These are phyloP conservation scores for Areca catechu DNA, from an alignment of 176 grass and related monocot species.

Conservation along the genomic window DNA sequence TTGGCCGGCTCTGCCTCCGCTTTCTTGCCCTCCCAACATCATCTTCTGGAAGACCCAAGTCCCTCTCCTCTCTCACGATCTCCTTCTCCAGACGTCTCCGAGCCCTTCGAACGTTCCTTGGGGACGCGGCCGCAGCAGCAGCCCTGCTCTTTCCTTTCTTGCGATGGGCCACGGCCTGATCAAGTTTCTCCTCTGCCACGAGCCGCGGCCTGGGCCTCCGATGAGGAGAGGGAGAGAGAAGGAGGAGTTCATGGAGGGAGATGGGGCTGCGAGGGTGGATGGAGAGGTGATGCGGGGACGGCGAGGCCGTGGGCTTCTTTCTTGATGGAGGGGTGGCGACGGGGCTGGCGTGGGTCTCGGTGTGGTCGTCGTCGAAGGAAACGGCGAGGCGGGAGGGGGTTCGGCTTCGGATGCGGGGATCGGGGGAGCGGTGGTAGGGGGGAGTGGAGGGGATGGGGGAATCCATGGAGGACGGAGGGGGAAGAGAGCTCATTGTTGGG, in stretches of 20 bases:
- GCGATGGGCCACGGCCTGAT: constrained; percentile 7
- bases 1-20: constrained; percentile 27
- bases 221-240: constrained; percentile 46
- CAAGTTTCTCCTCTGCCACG: constrained; percentile 7
- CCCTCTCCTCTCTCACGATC: constrained; percentile 35
- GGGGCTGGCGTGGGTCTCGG: constrained; percentile 6
- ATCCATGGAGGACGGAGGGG: neutral
- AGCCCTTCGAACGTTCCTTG: constrained; percentile 44
- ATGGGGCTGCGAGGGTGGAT: constrained; percentile 7
- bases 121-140: constrained; percentile 30
- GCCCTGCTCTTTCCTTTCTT: constrained; percentile 27
- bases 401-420: neutral
- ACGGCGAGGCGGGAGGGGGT: neutral
- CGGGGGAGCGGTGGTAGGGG: constrained; percentile 6
- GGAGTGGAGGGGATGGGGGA: constrained; percentile 4
- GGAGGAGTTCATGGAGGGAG: constrained; percentile 54
- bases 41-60: constrained; percentile 40
- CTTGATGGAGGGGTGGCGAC: constrained; percentile 19
- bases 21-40: constrained; percentile 31
- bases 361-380: neutral
- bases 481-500: too few species aligned
- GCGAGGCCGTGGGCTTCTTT: constrained; percentile 29
- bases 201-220: constrained; percentile 12
- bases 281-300: constrained; percentile 42
- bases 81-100: constrained; percentile 73